Percentiles rank a stretch among this genome's conserved stretches.
Evolutionary conservation across 148 eudicot genomes (phyloP).

Genomic region (Amaranthus palmeri): DNA sequence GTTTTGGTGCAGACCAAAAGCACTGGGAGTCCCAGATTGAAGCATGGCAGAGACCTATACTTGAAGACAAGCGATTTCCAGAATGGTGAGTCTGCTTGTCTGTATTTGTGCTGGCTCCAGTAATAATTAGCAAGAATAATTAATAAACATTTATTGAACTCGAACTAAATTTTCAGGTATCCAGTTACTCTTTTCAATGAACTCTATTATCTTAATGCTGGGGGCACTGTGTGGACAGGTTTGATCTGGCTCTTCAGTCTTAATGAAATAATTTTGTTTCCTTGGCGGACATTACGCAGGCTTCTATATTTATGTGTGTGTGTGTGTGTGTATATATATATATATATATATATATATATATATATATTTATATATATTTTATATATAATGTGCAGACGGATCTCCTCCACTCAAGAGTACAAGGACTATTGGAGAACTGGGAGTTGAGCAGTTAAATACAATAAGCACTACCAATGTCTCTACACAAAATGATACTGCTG

Average conservation of each 20-base stretch:
- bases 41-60: slow-evolving; percentile 88
- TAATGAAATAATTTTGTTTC: slow-evolving; percentile 3
- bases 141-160: slow-evolving; percentile 6
- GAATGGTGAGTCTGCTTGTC: slow-evolving; percentile 54
- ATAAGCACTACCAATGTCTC: slow-evolving; percentile 15
- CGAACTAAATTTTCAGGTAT: slow-evolving; percentile 53
- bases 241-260: slow-evolving; percentile 9
- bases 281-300: slow-evolving; percentile 16
- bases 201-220: slow-evolving; percentile 91
- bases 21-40: slow-evolving; percentile 84
- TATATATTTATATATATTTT: neutral
- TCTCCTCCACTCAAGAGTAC: slow-evolving; percentile 64
- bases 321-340: no score
- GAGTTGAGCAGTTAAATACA: slow-evolving; percentile 43
- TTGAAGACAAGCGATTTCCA: slow-evolving; percentile 84
- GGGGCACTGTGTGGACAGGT: slow-evolving; percentile 99
- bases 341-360: no score
- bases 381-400: slow-evolving; percentile 49
- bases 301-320: neutral
- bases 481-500: slow-evolving; percentile 49
- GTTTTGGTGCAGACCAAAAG: slow-evolving; percentile 39
- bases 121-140: neutral
- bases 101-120: slow-evolving; percentile 2
- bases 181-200: slow-evolving; percentile 84
- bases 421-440: slow-evolving; percentile 37